Percentiles rank a stretch among this genome's conserved stretches.
Evolutionary conservation across 192 early-diverging fungal species (phyloP).

Genomic region (Coemansia brasiliensis): DNA sequence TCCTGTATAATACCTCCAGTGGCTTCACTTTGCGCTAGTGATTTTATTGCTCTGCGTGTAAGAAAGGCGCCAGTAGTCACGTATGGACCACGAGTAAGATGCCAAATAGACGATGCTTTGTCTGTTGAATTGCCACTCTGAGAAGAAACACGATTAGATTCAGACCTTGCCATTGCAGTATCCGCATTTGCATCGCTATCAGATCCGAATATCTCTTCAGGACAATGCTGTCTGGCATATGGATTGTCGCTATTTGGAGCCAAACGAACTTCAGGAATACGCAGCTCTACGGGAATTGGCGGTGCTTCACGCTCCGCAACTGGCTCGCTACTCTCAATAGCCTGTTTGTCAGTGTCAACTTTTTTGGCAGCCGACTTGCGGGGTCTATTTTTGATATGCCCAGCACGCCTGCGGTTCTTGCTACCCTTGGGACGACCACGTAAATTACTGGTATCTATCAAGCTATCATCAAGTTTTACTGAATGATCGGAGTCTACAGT

Average conservation of each 20-base stretch:
- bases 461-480: background rate
- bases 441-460: background rate
- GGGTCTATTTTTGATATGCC: conserved; percentile 25
- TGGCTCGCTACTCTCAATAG: background rate
- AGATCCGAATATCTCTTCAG: conserved; percentile 7
- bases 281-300: conserved; percentile 32
- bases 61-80: conserved; percentile 54
- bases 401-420: conserved; percentile 36
- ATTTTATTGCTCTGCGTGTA: conserved; percentile 44
- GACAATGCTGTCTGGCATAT: conserved; percentile 23
- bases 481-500: background rate
- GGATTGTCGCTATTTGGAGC: conserved; percentile 27
- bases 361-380: background rate
- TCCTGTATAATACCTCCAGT: conserved; percentile 52
- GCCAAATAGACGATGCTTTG: conserved; percentile 22
- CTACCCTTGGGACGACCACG: conserved; percentile 32
- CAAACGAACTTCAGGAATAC: conserved; percentile 30
- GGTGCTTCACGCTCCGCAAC: conserved; percentile 2
- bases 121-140: background rate
- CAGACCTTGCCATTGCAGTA: background rate
- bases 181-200: conserved; percentile 2
- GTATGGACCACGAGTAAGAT: conserved; percentile 32
- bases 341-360: background rate
- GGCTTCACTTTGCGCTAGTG: conserved; percentile 45
- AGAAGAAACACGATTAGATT: background rate